These are phyloP conservation scores for Tolypocladium sp. DNA, from an alignment of 2,329 filamentous ascomycete species.

Conservation along the genomic window DNA sequence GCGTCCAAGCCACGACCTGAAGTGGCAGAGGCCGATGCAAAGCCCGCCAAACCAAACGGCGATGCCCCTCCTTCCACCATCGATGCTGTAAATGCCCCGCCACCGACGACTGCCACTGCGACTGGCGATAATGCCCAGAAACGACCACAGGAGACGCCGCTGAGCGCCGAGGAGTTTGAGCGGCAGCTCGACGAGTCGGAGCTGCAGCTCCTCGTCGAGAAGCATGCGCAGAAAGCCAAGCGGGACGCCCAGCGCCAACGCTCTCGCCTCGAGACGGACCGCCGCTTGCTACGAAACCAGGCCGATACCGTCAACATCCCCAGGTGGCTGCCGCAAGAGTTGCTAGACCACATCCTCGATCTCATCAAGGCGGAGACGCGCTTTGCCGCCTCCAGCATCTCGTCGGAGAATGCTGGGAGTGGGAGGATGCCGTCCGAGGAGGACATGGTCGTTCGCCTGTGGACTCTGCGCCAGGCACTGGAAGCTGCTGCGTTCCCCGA, in stretches of 20 bases:
- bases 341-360: slow-evolving; percentile 69
- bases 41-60: slow-evolving; percentile 16
- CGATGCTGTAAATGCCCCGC: slow-evolving; percentile 14
- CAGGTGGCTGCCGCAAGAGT: slow-evolving; percentile 73
- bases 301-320: slow-evolving; percentile 62
- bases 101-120: slow-evolving; percentile 1
- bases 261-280: slow-evolving; percentile 73
- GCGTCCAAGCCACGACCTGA: slow-evolving; percentile 74
- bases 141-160: slow-evolving; percentile 29
- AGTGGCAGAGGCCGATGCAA: slow-evolving; percentile 25
- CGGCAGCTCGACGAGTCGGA: slow-evolving; percentile 83
- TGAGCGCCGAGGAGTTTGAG: slow-evolving; percentile 85
- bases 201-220: slow-evolving; percentile 79
- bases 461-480: slow-evolving; percentile 73
- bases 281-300: slow-evolving; percentile 70
- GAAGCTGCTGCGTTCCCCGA: slow-evolving; percentile 58
- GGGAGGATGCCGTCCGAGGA: slow-evolving; percentile 60
- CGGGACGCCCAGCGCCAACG: slow-evolving; percentile 72
- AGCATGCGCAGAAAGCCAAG: slow-evolving; percentile 67
- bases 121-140: slow-evolving; percentile 1
- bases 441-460: slow-evolving; percentile 69
- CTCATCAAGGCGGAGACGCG: slow-evolving; percentile 59
- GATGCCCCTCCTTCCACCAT: slow-evolving; percentile 18
- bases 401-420: slow-evolving; percentile 31
- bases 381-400: slow-evolving; percentile 42